Evolutionary conservation across 177 flowering plant genomes (phyloP).

Genomic region (Telopea speciosissima): DNA sequence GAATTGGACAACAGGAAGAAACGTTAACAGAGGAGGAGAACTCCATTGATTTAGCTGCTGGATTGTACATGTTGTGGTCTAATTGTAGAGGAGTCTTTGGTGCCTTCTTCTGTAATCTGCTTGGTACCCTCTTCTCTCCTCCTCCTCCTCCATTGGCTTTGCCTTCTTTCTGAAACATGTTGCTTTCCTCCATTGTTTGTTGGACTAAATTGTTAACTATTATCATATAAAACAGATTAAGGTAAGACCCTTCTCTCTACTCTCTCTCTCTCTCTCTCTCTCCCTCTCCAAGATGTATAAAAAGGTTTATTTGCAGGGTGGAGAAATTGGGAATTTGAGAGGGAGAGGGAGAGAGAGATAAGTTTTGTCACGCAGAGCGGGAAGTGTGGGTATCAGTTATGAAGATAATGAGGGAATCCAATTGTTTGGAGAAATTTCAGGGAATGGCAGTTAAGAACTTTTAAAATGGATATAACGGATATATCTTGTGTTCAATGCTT

Average conservation of each 20-base stretch:
- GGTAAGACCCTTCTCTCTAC: too few species aligned
- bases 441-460: neutral
- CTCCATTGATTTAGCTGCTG: constrained; percentile 1
- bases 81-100: constrained; percentile 27
- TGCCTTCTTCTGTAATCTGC: constrained; percentile 37
- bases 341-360: neutral
- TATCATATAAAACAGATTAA: neutral
- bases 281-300: neutral
- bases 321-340: neutral
- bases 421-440: neutral
- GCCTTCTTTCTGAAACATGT: neutral
- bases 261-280: neutral
- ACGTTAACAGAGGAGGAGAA: constrained; percentile 1
- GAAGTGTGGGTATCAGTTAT: neutral
- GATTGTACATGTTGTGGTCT: constrained; percentile 6
- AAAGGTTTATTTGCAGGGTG: neutral
- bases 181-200: constrained; percentile 8
- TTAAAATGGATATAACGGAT: neutral
- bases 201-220: too few species aligned
- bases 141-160: constrained; percentile 4
- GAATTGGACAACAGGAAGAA: constrained; percentile 20
- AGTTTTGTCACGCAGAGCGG: neutral
- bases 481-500: too few species aligned
- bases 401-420: neutral
- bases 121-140: constrained; percentile 20